Percentiles rank a stretch among this genome's conserved stretches.
Conservation (phyloP, 139 green algal genomes). For the Cymbomonas tetramitiformis region DNA sequence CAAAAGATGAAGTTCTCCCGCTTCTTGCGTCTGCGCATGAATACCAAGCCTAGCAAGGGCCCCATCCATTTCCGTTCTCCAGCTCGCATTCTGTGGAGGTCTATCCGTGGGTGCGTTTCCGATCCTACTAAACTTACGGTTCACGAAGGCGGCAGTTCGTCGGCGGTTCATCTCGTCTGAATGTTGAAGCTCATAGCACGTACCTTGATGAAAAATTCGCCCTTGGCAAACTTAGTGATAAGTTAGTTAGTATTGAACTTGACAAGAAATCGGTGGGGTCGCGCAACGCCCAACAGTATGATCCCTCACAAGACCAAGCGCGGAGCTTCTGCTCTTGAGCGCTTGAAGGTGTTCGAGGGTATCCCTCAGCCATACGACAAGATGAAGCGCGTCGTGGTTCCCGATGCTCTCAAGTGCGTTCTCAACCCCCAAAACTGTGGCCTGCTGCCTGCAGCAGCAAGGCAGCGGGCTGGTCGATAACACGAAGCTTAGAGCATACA, state of each 20-base stretch:
- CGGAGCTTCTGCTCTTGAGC: constrained; percentile 78
- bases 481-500: background rate
- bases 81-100: constrained; percentile 78
- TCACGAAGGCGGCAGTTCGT: no score
- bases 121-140: no score
- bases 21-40: constrained; percentile 69
- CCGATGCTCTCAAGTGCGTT: constrained; percentile 91
- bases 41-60: constrained; percentile 80
- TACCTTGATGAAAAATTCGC: no score
- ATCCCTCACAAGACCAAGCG: constrained; percentile 92
- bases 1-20: constrained; percentile 93
- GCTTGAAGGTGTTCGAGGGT: constrained; percentile 90
- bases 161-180: no score
- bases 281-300: no score
- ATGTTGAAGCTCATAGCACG: no score
- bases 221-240: no score
- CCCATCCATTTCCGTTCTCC: constrained; percentile 86
- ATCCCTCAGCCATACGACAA: constrained; percentile 78
- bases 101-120: no score
- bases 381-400: constrained; percentile 88
- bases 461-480: background rate
- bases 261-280: no score
- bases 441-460: background rate
- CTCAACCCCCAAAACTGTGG: no score
- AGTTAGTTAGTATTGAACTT: no score